Evolutionary conservation across 129 eudicot genomes (phyloP).

Genomic region (Deinandra increscens): DNA sequence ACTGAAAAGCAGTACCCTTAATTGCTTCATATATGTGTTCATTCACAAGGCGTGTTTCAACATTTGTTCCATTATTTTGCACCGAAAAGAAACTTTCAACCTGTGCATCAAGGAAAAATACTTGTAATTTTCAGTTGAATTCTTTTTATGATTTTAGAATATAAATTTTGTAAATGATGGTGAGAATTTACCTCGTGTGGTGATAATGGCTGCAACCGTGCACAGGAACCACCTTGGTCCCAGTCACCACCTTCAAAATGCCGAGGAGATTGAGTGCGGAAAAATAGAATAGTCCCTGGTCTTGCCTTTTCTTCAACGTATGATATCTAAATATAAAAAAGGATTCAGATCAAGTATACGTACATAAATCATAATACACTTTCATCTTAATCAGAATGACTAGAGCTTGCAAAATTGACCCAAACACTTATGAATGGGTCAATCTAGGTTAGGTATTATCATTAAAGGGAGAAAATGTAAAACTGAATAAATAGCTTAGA

Average conservation of each 20-base stretch:
- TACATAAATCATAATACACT: slow-evolving; percentile 15
- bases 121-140: neutral
- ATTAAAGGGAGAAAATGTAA: neutral
- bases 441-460: neutral
- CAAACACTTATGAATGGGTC: neutral
- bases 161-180: neutral
- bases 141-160: neutral
- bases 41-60: slow-evolving; percentile 83
- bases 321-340: slow-evolving; percentile 40
- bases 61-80: slow-evolving; percentile 75
- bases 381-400: neutral
- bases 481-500: neutral
- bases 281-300: slow-evolving; percentile 54
- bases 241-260: slow-evolving; percentile 99
- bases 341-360: slow-evolving; percentile 4
- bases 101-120: slow-evolving; percentile 30
- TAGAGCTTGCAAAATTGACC: neutral
- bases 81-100: slow-evolving; percentile 70
- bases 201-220: slow-evolving; percentile 66
- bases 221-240: slow-evolving; percentile 94
- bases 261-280: slow-evolving; percentile 91
- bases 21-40: slow-evolving; percentile 70
- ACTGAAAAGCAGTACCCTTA: slow-evolving; percentile 48
- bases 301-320: slow-evolving; percentile 59
- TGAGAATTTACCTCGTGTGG: slow-evolving; percentile 46